Base-by-base conservation (phyloP, 345 rosid species). In the Eutrema yunnanense region DNA sequence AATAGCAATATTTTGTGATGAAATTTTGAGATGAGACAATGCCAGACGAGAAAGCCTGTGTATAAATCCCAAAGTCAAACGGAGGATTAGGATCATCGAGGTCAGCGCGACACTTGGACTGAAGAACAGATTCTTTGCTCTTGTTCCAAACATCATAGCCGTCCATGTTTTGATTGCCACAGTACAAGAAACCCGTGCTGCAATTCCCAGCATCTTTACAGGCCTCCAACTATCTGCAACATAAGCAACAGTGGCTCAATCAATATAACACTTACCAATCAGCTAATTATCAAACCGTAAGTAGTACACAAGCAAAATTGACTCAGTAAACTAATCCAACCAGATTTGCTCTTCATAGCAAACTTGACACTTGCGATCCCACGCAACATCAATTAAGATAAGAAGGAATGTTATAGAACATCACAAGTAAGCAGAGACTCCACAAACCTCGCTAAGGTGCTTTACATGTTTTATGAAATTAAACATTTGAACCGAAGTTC, bases 191-290 rank as follows among this genome's bases (percentile, higher is more conserved):
- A 62, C 32, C 66, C 49, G 59, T 80, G 16, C 9, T 52, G 79
- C 90, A 93, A 0, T 8, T 43, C 62, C 32, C 63, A 51, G 22
- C 65, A 27, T 6, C 56, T 27, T 1, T 26, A 72, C 97, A 90
- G 52, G 82, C 84, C 94, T 71, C 98, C 97, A 36, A 90, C 94
- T 78, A 90, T 79, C 98, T 93, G 90, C 76, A 72, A 73, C 61
- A 73, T 44, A 69, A 29, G 60, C 67, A 63, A 33, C 9, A 43
- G 32, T 42, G 13, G 59, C 63, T 73, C 53, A n/a, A 52, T 66
- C 65, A 55, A 56, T 26, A 67, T 14, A 33, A 33, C 2, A 9
- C 33, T 49, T 62, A 47, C 42, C 22, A 57, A 58, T 27, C 64
- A 59, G 50, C 11, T 6, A 26, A 50, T 4, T 27, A 40, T 4